Conservation (phyloP, 805 yeast species). For the Myxozyma udenii region DNA sequence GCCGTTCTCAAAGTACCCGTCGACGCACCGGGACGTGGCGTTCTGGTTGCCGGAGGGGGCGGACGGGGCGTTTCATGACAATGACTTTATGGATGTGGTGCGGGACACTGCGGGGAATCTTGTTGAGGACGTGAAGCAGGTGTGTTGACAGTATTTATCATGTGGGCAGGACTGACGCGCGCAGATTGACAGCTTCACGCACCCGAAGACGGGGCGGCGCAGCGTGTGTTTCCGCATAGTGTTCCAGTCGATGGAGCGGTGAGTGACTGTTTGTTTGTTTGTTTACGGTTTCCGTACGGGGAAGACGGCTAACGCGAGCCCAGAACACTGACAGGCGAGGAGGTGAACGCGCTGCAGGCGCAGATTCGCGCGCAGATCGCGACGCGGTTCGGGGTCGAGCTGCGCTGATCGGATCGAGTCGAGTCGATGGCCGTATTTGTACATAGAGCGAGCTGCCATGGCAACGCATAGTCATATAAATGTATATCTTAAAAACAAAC, state of each 20-base stretch:
- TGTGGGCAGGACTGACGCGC: not conserved
- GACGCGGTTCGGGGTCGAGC: constrained; percentile 12
- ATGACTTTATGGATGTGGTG: constrained; percentile 91
- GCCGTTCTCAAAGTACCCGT: constrained; percentile 90
- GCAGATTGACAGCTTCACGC: constrained; percentile 70
- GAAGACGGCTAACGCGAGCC: not conserved
- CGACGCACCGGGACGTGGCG: constrained; percentile 80
- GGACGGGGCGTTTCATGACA: constrained; percentile 56
- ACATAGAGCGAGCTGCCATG: not conserved
- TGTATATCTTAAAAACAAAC: too few relatives aligned
- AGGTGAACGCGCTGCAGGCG: constrained; percentile 71
- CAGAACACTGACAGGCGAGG: constrained; percentile 78
- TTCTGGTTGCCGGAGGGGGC: constrained; percentile 69
- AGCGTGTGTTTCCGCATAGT: constrained; percentile 87
- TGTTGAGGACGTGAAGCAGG: constrained; percentile 75
- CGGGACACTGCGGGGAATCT: constrained; percentile 78
- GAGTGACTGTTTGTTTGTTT: not conserved
- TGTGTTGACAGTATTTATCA: not conserved
- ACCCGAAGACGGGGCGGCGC: constrained; percentile 72
- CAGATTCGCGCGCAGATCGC: constrained; percentile 58
- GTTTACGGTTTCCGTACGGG: not conserved
- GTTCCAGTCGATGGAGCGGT: constrained; percentile 86
- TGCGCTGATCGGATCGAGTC: constrained; percentile 9
- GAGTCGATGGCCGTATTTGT: not conserved
- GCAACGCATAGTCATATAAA: not conserved